Evolutionary conservation across 2,329 filamentous ascomycete genomes (phyloP).

Genomic region (Colletotrichum chlorophyti): DNA sequence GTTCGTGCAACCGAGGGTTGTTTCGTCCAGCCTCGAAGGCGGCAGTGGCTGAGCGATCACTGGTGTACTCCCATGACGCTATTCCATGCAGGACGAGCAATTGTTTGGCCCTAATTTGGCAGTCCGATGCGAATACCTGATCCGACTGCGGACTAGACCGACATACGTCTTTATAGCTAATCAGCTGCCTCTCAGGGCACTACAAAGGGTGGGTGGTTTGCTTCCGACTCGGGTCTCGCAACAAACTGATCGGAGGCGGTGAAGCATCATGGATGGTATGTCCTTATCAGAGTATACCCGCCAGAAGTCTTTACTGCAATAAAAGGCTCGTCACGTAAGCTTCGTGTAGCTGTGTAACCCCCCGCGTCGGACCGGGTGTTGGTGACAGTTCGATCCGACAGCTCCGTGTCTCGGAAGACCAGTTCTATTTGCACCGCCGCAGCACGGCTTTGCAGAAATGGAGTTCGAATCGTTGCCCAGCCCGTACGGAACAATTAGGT

Average conservation of each 20-base stretch:
- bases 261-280: no score
- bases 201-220: no score
- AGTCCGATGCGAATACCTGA: conserved; percentile 14
- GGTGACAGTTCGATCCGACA: background rate
- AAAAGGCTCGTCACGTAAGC: no score
- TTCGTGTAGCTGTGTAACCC: no score
- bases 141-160: background rate
- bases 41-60: conserved; percentile 6
- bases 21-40: conserved; percentile 14
- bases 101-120: background rate
- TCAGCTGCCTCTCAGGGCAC: no score
- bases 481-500: background rate
- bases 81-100: background rate
- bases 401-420: conserved; percentile 10
- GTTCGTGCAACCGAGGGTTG: conserved; percentile 2
- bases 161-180: background rate
- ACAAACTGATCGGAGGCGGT: conserved; percentile 4
- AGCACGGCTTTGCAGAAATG: background rate
- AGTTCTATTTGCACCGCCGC: background rate
- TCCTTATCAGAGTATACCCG: background rate
- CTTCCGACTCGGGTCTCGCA: background rate
- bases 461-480: background rate
- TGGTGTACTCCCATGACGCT: background rate
- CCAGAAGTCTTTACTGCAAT: no score
- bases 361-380: no score